A percentile compares a stretch with the other conserved stretches of the same genome.
These are phyloP conservation scores for Plasmodium falciparum DNA, from an alignment of 169 alveolate species.

Conservation along the genomic window DNA sequence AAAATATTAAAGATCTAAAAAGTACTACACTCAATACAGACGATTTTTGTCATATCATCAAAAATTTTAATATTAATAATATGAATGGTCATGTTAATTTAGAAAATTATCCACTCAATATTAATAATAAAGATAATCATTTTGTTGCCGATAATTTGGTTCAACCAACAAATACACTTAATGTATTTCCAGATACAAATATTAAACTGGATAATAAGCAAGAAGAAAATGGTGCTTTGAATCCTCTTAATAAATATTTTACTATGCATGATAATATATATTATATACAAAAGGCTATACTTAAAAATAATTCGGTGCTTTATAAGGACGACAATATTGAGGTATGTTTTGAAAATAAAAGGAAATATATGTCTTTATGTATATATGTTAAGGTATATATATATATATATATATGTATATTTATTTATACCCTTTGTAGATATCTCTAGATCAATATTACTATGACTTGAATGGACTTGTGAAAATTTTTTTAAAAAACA, in stretches of 20 bases:
- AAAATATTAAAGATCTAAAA: neutral
- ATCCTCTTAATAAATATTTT: conserved; percentile 36
- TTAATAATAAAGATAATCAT: too few species aligned
- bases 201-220: neutral
- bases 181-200: too few species aligned
- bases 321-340: conserved; percentile 30
- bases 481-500: conserved; percentile 41
- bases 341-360: conserved; percentile 10
- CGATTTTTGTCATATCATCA: conserved; percentile 15
- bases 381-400: neutral
- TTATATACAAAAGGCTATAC: conserved; percentile 25
- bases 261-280: conserved; percentile 38
- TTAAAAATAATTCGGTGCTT: conserved; percentile 21
- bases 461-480: conserved; percentile 32
- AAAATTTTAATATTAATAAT: conserved; percentile 20
- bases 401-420: neutral
- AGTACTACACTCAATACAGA: conserved; percentile 15
- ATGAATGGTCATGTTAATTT: neutral
- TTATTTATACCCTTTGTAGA: neutral
- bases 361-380: neutral
- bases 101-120: neutral
- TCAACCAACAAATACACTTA: neutral
- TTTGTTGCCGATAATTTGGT: too few species aligned
- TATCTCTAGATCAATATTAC: conserved; percentile 33
- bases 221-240: conserved; percentile 1